These are phyloP conservation scores for Penicillium sp. DNA, from an alignment of 2,329 filamentous ascomycete species.

Conservation along the genomic window DNA sequence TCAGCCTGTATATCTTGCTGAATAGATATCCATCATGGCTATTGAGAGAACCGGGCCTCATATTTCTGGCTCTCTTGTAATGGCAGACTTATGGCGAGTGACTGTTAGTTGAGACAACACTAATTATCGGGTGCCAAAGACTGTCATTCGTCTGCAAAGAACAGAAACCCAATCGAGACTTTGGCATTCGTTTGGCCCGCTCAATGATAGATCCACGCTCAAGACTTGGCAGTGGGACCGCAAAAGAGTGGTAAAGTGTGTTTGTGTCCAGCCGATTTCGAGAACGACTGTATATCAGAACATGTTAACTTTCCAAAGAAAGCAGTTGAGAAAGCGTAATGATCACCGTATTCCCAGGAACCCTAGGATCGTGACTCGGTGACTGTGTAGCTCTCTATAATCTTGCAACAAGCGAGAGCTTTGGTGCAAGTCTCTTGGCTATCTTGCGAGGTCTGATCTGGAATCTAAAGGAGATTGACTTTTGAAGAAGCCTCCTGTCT, in stretches of 20 bases:
- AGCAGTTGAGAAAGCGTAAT: too few relatives aligned
- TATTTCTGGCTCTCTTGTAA: conserved; percentile 6
- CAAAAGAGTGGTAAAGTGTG: not conserved
- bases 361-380: too few relatives aligned
- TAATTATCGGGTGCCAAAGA: conserved; percentile 1
- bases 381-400: too few relatives aligned
- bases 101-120: conserved; percentile 8
- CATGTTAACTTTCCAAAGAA: too few relatives aligned
- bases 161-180: not conserved
- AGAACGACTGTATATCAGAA: conserved; percentile 1
- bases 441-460: too few relatives aligned
- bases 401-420: too few relatives aligned
- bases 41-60: conserved; percentile 1
- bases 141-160: conserved; percentile 6
- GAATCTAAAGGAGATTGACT: too few relatives aligned
- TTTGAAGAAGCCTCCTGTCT: too few relatives aligned
- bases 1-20: too few relatives aligned
- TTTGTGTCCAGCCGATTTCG: conserved; percentile 2
- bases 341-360: too few relatives aligned
- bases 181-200: not conserved
- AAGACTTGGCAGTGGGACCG: not conserved
- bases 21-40: conserved; percentile 4
- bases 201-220: not conserved
- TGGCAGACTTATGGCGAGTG: conserved; percentile 8
- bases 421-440: too few relatives aligned